phyloP scores from a whole-genome alignment of 2,329 filamentous ascomycete genomes.

The Cladosporium velox region DNA sequence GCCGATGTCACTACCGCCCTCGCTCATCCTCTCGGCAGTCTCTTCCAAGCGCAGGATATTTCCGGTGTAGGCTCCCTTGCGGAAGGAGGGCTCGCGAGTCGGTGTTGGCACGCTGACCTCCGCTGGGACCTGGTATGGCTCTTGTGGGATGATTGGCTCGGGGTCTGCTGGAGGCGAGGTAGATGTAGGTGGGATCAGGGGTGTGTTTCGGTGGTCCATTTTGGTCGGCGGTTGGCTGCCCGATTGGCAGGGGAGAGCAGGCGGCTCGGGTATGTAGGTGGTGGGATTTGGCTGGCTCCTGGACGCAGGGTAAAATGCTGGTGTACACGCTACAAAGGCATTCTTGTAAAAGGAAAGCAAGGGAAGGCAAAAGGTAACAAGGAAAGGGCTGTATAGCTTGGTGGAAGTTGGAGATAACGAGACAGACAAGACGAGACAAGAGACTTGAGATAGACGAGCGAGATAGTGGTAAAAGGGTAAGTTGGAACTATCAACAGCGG shows the following conservation, averaged over 20 bases:
- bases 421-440: not conserved
- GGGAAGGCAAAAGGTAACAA: not conserved
- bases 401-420: not conserved
- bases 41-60: constrained; percentile 76
- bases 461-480: not conserved
- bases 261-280: constrained; percentile 15
- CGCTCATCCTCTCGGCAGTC: constrained; percentile 70
- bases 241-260: constrained; percentile 7
- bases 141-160: constrained; percentile 13
- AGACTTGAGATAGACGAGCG: not conserved
- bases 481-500: not conserved
- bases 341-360: not conserved
- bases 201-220: constrained; percentile 18
- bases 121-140: constrained; percentile 1
- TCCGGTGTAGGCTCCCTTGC: constrained; percentile 53
- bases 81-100: constrained; percentile 21
- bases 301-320: not conserved
- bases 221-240: not conserved
- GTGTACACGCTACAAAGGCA: constrained; percentile 10
- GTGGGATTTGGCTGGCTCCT: not conserved
- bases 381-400: not conserved
- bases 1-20: constrained; percentile 69
- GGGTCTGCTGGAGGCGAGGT: not conserved
- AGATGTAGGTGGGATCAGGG: constrained; percentile 1
- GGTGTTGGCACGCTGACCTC: constrained; percentile 21